A percentile compares a stretch with the other conserved stretches of the same genome.
Evolutionary conservation across 495 filamentous ascomycete species (phyloP).

Genomic region (Aspergillus egyptiacus): DNA sequence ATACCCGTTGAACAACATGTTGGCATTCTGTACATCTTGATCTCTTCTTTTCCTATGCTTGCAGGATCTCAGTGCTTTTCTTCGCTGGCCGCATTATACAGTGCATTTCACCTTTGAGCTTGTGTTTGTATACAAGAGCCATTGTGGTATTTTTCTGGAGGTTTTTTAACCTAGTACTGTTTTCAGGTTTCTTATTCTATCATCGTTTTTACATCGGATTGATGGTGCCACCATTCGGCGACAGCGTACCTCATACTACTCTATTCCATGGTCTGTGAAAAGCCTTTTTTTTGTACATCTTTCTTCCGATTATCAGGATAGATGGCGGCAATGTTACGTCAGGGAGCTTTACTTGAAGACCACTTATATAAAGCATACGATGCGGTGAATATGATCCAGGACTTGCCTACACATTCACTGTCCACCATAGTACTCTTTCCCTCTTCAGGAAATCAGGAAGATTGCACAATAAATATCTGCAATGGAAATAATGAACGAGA

Average conservation of each 20-base stretch:
- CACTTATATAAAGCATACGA: too few relatives aligned
- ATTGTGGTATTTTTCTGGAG: background rate
- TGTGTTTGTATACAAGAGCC: constrained; percentile 5
- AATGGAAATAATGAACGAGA: too few relatives aligned
- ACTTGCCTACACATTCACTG: too few relatives aligned
- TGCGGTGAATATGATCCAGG: too few relatives aligned
- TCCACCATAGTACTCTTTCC: too few relatives aligned
- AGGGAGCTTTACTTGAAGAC: too few relatives aligned
- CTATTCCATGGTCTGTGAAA: background rate
- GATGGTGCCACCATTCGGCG: background rate
- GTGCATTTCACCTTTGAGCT: constrained; percentile 5
- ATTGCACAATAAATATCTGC: too few relatives aligned
- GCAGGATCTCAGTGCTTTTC: constrained; percentile 4
- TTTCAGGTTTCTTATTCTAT: constrained; percentile 2
- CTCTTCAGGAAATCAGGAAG: too few relatives aligned
- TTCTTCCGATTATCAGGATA: constrained; percentile 3
- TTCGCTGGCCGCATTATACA: constrained; percentile 6
- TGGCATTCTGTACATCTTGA: constrained; percentile 10
- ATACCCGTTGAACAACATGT: constrained; percentile 21
- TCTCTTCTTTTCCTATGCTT: constrained; percentile 5
- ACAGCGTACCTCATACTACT: too few relatives aligned
- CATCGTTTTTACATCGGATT: background rate
- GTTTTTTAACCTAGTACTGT: background rate
- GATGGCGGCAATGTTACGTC: too few relatives aligned
- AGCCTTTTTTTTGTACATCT: background rate